These are phyloP conservation scores for Solanum peruvianum DNA, from an alignment of 257 asterid genomes.

Conservation along the genomic window DNA sequence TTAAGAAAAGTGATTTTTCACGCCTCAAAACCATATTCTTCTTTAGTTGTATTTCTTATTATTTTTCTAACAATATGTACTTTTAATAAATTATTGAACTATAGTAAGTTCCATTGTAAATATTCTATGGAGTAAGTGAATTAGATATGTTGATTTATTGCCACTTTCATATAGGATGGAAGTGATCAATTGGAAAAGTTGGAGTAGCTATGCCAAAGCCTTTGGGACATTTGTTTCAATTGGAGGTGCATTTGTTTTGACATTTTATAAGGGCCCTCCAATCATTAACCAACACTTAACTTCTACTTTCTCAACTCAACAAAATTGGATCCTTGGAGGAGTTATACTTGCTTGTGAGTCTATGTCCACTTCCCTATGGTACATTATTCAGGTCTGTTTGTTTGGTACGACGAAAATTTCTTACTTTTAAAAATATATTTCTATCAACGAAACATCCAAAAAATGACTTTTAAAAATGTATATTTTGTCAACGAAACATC, in stretches of 20 bases:
- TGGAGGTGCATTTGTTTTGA: background rate
- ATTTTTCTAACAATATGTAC: too few relatives aligned
- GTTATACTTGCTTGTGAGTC: conserved; percentile 24
- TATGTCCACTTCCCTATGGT: conserved; percentile 39
- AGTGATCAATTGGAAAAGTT: background rate
- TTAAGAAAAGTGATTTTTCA: too few relatives aligned
- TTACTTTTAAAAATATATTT: too few relatives aligned
- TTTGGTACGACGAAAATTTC: background rate
- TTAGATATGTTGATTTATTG: background rate
- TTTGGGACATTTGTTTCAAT: background rate
- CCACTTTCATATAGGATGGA: background rate
- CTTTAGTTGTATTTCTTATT: too few relatives aligned
- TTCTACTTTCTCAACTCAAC: conserved; percentile 4
- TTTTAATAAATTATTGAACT: too few relatives aligned
- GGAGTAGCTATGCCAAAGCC: background rate
- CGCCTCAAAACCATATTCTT: too few relatives aligned
- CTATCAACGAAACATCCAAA: too few relatives aligned
- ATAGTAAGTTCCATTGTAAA: too few relatives aligned
- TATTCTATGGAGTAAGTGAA: background rate
- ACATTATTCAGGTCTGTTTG: conserved; percentile 27
- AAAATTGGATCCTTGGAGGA: conserved; percentile 41
- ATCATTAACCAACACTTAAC: background rate
- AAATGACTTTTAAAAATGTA: too few relatives aligned
- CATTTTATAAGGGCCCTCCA: background rate
- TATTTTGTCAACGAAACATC: too few relatives aligned